Evolutionary conservation across 805 yeast genomes (phyloP).

Genomic region (Teunomyces gatunensis): DNA sequence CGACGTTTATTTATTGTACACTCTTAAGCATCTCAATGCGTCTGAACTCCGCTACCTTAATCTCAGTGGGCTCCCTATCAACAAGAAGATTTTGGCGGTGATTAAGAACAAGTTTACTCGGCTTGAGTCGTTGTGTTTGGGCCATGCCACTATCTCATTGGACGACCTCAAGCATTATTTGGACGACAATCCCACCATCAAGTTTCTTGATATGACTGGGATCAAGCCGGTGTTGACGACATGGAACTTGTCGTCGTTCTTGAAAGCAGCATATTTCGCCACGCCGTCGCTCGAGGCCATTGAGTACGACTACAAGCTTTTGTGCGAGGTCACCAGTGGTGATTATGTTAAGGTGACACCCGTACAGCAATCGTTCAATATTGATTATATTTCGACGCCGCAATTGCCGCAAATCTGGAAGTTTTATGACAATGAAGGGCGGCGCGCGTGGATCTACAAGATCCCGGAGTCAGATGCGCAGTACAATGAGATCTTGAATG

Average conservation of each 20-base stretch:
- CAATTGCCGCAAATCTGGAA: constrained; percentile 46
- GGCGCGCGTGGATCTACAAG: constrained; percentile 79
- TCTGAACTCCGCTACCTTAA: constrained; percentile 50
- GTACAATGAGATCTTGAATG: constrained; percentile 25
- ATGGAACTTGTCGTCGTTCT: constrained; percentile 45
- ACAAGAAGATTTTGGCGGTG: constrained; percentile 32
- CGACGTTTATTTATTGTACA: constrained; percentile 46
- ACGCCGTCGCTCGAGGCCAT: constrained; percentile 46
- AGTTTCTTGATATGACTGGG: constrained; percentile 65
- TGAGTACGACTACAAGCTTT: constrained; percentile 62
- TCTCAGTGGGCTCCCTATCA: constrained; percentile 64
- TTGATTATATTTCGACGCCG: constrained; percentile 24
- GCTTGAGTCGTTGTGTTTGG: constrained; percentile 42
- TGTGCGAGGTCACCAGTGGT: constrained; percentile 47
- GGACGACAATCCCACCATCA: constrained; percentile 29
- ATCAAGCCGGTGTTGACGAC: constrained; percentile 52
- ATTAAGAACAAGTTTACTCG: constrained; percentile 39
- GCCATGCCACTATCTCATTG: constrained; percentile 36
- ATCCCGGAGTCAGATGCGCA: constrained; percentile 30
- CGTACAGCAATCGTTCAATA: constrained; percentile 25
- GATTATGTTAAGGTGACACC: constrained; percentile 28
- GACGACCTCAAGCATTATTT: constrained; percentile 39
- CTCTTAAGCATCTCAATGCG: constrained; percentile 45
- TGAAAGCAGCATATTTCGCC: constrained; percentile 25
- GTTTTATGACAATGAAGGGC: constrained; percentile 59